These are phyloP conservation scores for Mytilinidion resinicola DNA, from an alignment of 495 filamentous ascomycete genomes.

Conservation along the genomic window DNA sequence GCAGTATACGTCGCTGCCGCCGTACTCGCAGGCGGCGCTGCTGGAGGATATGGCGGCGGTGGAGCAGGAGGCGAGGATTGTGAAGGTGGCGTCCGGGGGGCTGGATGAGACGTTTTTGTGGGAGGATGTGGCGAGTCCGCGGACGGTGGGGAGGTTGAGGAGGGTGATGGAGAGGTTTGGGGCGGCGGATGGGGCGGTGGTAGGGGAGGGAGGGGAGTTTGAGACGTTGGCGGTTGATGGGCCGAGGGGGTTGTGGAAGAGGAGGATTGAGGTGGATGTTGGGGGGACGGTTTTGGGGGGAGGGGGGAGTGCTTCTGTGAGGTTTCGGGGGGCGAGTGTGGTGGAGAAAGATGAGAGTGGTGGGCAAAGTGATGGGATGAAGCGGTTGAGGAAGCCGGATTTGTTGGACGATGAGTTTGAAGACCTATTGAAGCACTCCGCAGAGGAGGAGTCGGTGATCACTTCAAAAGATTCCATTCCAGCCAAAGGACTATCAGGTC, in stretches of 20 bases:
- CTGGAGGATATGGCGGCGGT: conserved; percentile 73
- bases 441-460: background rate
- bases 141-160: conserved; percentile 48
- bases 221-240: conserved; percentile 87
- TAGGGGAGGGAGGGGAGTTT: conserved; percentile 95
- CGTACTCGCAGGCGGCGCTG: conserved; percentile 44
- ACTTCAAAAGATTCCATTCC: too few relatives aligned
- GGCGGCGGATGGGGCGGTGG: conserved; percentile 56
- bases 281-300: conserved; percentile 52
- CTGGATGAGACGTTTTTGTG: conserved; percentile 77
- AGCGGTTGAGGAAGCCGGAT: conserved; percentile 40
- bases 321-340: conserved; percentile 51
- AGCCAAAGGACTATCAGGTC: too few relatives aligned
- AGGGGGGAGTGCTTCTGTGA: conserved; percentile 64
- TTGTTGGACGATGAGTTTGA: conserved; percentile 46
- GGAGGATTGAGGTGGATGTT: conserved; percentile 58
- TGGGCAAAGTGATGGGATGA: conserved; percentile 8
- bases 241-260: conserved; percentile 62
- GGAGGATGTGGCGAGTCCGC: conserved; percentile 61
- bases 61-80: conserved; percentile 74
- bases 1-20: conserved; percentile 74
- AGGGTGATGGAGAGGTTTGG: conserved; percentile 65
- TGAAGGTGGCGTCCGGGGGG: conserved; percentile 91
- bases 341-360: conserved; percentile 44
- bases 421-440: conserved; percentile 5